Conservation (phyloP, 1,284 basidiomycete species). For the Leccinum solheimii region DNA sequence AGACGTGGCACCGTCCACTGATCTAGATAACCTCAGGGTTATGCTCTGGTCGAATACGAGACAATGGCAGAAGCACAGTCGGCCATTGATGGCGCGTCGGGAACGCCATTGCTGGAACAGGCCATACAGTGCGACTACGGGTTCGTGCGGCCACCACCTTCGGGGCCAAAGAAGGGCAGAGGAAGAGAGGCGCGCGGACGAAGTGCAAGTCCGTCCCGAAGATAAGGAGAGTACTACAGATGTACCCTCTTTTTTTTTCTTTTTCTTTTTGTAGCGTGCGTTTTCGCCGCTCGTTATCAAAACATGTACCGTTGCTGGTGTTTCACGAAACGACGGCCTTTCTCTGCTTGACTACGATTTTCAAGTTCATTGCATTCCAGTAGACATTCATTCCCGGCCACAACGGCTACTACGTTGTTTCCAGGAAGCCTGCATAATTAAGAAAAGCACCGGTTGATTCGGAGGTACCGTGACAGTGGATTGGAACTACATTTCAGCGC, state of each 20-base stretch:
- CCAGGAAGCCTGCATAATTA: slow-evolving; percentile 9
- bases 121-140: slow-evolving; percentile 91
- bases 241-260: background rate
- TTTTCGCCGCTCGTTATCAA: background rate
- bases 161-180: slow-evolving; percentile 73
- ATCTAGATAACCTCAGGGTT: slow-evolving; percentile 60
- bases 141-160: slow-evolving; percentile 87
- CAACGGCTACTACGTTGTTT: slow-evolving; percentile 1
- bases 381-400: slow-evolving; percentile 16
- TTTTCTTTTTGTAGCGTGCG: background rate
- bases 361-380: background rate
- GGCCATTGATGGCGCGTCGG: slow-evolving; percentile 88
- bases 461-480: background rate
- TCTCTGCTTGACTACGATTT: slow-evolving; percentile 8
- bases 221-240: slow-evolving; percentile 22
- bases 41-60: slow-evolving; percentile 95
- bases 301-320: slow-evolving; percentile 3
- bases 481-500: background rate
- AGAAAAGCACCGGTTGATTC: slow-evolving; percentile 3
- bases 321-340: slow-evolving; percentile 1
- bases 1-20: background rate
- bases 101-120: slow-evolving; percentile 86
- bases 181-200: slow-evolving; percentile 67
- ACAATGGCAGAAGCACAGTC: slow-evolving; percentile 90
- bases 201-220: slow-evolving; percentile 71